phyloP scores from a whole-genome alignment of 176 grass and related monocot species.

The Phyllostachys edulis region DNA sequence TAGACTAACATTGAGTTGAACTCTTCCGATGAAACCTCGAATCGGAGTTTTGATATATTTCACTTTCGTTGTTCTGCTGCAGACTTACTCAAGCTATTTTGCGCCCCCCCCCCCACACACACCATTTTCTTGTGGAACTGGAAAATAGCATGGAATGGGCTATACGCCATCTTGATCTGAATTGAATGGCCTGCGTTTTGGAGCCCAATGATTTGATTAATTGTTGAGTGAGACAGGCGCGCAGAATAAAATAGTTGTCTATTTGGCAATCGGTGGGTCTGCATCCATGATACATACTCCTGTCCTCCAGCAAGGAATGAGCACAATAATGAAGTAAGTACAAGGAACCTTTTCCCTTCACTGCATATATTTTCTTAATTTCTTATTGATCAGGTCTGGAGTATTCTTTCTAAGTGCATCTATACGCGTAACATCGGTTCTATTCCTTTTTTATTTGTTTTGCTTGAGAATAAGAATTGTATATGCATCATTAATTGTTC shows the following conservation, averaged over 20 bases:
- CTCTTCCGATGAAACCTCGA: background rate
- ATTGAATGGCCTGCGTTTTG: slow-evolving; percentile 12
- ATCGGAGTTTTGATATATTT: background rate
- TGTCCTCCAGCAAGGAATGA: slow-evolving; percentile 21
- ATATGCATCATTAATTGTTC: slow-evolving; percentile 33
- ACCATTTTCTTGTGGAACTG: background rate
- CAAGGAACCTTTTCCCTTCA: slow-evolving; percentile 9
- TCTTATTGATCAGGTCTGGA: slow-evolving; percentile 7
- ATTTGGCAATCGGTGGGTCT: background rate
- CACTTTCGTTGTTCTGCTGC: background rate
- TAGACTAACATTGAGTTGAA: background rate
- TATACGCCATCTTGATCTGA: slow-evolving; percentile 10
- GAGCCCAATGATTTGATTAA: slow-evolving; percentile 20
- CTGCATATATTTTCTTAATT: slow-evolving; percentile 24
- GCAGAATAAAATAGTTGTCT: slow-evolving; percentile 21
- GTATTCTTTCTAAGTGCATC: background rate
- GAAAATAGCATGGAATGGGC: background rate
- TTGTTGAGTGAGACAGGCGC: slow-evolving; percentile 9
- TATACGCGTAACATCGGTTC: slow-evolving; percentile 7
- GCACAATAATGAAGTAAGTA: slow-evolving; percentile 40
- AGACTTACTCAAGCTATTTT: background rate
- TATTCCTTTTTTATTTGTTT: slow-evolving; percentile 4
- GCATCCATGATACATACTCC: slow-evolving; percentile 31
- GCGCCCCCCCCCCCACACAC: background rate
- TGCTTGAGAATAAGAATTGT: background rate